phyloP scores from a whole-genome alignment of 108 stramenopile species.

The Aurantiochytrium sp. region DNA sequence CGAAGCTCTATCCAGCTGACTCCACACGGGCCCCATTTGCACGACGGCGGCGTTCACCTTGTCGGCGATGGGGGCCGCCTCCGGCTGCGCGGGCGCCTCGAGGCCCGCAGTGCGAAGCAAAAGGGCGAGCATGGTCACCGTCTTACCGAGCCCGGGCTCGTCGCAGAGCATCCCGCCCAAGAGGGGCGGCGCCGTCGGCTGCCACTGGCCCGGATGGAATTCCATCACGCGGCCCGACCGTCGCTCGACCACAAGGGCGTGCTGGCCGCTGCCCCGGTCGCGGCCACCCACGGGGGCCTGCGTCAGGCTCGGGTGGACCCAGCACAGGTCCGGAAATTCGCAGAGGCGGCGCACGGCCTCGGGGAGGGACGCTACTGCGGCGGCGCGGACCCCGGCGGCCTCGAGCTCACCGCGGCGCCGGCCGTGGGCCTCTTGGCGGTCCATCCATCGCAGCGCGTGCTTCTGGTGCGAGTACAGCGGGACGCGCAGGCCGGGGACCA shows the following conservation, averaged over 20 bases:
- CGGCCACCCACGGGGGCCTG: too few species aligned
- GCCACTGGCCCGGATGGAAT: not conserved
- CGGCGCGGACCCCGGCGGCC: not conserved
- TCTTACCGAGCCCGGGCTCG: conserved; percentile 64
- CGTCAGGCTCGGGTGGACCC: not conserved
- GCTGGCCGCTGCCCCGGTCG: too few species aligned
- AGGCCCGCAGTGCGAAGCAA: conserved; percentile 38
- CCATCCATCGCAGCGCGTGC: conserved; percentile 11
- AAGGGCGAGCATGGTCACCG: conserved; percentile 53
- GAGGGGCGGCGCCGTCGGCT: not conserved
- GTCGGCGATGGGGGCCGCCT: not conserved
- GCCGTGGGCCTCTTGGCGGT: not conserved
- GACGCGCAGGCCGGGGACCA: not conserved
- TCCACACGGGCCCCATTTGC: not conserved
- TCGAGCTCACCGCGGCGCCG: not conserved
- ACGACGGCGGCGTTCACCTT: not conserved
- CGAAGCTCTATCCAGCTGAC: too few species aligned
- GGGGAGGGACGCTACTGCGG: not conserved
- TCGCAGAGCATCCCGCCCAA: conserved; percentile 56
- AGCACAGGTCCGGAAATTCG: not conserved
- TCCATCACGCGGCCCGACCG: not conserved
- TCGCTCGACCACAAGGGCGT: not conserved
- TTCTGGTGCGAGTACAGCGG: conserved; percentile 20
- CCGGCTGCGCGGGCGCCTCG: not conserved
- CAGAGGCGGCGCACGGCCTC: not conserved